Evolutionary conservation across 805 yeast genomes (phyloP), one percentile per base, ranked within the genome.

Genomic region (Candida piceae): DNA sequence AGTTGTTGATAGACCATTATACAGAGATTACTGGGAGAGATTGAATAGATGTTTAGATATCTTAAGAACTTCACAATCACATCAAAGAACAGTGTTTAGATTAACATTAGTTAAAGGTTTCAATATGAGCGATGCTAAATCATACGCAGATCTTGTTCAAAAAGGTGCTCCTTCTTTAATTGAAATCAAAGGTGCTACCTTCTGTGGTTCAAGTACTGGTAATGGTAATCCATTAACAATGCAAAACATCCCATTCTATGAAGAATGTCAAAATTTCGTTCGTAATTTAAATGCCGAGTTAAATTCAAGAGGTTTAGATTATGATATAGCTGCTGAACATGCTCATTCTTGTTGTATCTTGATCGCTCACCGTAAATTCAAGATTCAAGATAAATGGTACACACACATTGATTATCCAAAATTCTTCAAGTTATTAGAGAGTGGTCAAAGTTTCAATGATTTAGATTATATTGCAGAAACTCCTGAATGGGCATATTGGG

Each of bases 241-340:
- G 97, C 90, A 88, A 57, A 88, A 88, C 54, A 93, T 89, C 39
- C 97, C 97, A 31, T 88, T 84, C 55, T 88, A 88, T 55, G 95
- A 86, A 45, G 97, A 88, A 58, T 90, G 95, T 55, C 78, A 77
- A 49, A 64, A 59, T 7, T 88, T 88, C 58, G 96, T 87, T 4
- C 69, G 67, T 32, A 69, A 66, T 8, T 72, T 88, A 45, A 74
- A 76, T 30, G 63, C 64, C 10, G 87, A 80, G 49, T 69, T 88
- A 40, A 67, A 74, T 36, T 59, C 67, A 10, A 72, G 94, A 49
- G 88, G 88, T 1, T 66, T 82, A 21, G 70, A 69, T 19, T 88
- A 89, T 53, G 95, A 78, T 32, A 67, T 88, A 40, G 96, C 96
- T 9, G 95, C 96, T 0, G 96, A 89, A 59, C 97, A 88, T 58